Evolutionary conservation across 352 stramenopile species (phyloP).

Genomic region (Globisporangium megalacanthum): DNA sequence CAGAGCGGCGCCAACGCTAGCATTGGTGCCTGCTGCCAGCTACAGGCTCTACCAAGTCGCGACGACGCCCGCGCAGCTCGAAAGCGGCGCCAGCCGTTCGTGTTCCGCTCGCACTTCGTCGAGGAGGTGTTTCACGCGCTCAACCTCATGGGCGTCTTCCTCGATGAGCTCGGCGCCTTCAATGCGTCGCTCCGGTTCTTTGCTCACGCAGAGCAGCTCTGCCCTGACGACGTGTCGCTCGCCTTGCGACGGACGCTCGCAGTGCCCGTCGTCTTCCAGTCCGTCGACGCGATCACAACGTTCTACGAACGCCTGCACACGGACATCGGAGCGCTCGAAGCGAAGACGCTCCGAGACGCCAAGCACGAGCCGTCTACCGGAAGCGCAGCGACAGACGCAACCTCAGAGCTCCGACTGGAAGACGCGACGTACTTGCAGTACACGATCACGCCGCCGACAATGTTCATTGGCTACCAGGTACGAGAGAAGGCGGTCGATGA

Average conservation of each 20-base stretch:
- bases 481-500: neutral
- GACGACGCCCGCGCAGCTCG: neutral
- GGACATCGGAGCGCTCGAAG: constrained; percentile 9
- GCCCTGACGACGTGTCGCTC: constrained; percentile 28
- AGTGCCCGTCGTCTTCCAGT: constrained; percentile 22
- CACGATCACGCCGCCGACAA: constrained; percentile 59
- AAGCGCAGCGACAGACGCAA: constrained; percentile 3
- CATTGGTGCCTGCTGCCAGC: neutral
- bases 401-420: constrained; percentile 20
- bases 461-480: constrained; percentile 69
- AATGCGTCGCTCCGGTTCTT: constrained; percentile 42
- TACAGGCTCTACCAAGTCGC: neutral
- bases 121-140: constrained; percentile 41
- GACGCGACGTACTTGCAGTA: constrained; percentile 35
- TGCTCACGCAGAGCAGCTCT: constrained; percentile 23
- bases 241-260: constrained; percentile 23
- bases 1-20: neutral
- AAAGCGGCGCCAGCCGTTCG: neutral
- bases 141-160: constrained; percentile 56
- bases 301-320: constrained; percentile 10
- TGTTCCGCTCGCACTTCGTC: constrained; percentile 35
- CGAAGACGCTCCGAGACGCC: neutral
- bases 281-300: constrained; percentile 1
- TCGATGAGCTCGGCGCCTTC: constrained; percentile 54
- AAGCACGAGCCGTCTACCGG: constrained; percentile 4